Conservation (phyloP, 345 rosid species). For the Eucalyptus marginata region DNA sequence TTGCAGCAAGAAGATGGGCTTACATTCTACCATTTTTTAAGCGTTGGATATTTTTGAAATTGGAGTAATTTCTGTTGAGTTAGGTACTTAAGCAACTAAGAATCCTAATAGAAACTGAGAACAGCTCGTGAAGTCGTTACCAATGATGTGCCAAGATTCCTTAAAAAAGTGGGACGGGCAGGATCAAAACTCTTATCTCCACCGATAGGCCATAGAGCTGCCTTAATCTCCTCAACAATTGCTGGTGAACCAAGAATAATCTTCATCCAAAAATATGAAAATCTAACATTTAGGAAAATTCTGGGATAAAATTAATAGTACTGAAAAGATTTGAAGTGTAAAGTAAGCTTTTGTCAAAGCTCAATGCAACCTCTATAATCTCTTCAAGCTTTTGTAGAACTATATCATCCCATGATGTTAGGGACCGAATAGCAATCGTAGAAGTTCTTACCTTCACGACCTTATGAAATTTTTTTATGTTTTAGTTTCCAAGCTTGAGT, state of each 20-base stretch:
- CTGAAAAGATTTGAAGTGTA: neutral
- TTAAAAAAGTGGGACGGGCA: neutral
- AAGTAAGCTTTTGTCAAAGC: neutral
- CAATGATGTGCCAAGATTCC: neutral
- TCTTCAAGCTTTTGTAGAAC: neutral
- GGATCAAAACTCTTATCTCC: neutral
- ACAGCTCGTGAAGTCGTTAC: neutral
- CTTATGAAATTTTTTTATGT: neutral
- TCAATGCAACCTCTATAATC: neutral
- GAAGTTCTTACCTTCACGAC: neutral
- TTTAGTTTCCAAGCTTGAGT: neutral
- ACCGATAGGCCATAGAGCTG: neutral
- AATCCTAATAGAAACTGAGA: neutral
- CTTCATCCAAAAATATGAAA: neutral
- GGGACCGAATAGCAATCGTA: neutral
- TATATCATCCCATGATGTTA: neutral
- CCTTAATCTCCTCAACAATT: neutral
- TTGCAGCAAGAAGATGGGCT: neutral
- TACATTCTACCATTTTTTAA: neutral
- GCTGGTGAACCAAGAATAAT: neutral
- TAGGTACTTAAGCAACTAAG: neutral
- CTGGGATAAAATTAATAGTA: neutral
- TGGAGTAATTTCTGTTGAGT: neutral
- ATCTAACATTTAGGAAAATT: neutral
- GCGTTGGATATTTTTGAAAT: neutral